A percentile compares a stretch with the other conserved stretches of the same genome.
Conservation (phyloP, 768 basidiomycete species). For the Boletus edulis region DNA sequence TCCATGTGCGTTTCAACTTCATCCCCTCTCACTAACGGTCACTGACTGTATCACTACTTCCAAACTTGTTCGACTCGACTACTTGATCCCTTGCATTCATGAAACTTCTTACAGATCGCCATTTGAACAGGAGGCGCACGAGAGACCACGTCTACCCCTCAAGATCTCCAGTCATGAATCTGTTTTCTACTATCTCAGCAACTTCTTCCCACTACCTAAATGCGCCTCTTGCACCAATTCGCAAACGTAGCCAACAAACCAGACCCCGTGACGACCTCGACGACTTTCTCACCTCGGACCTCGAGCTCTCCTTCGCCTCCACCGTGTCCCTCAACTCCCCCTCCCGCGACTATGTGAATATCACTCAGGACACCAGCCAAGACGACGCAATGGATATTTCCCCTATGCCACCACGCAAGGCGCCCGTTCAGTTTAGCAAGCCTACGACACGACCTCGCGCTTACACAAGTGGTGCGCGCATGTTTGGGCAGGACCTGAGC, state of each 20-base stretch:
- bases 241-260: slow-evolving; percentile 48
- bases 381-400: slow-evolving; percentile 82
- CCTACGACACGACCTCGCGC: slow-evolving; percentile 55
- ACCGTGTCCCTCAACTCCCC: slow-evolving; percentile 80
- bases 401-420: slow-evolving; percentile 46
- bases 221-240: slow-evolving; percentile 39
- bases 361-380: slow-evolving; percentile 48
- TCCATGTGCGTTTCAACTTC: slow-evolving; percentile 19
- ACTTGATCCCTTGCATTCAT: slow-evolving; percentile 32
- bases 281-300: slow-evolving; percentile 69
- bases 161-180: slow-evolving; percentile 48
- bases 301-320: slow-evolving; percentile 81
- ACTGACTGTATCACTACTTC: slow-evolving; percentile 20
- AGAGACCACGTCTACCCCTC: slow-evolving; percentile 31
- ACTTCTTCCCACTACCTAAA: slow-evolving; percentile 45
- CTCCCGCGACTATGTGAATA: slow-evolving; percentile 43
- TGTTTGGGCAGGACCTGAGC: slow-evolving; percentile 75
- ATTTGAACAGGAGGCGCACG: slow-evolving; percentile 47
- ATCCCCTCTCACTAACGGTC: slow-evolving; percentile 4
- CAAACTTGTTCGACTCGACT: slow-evolving; percentile 5
- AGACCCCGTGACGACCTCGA: slow-evolving; percentile 53
- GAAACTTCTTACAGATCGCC: slow-evolving; percentile 40
- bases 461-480: slow-evolving; percentile 59
- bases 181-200: slow-evolving; percentile 42
- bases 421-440: slow-evolving; percentile 29